Percentiles rank a stretch among this genome's conserved stretches.
These are phyloP conservation scores for Inga leiocalycina DNA, from an alignment of 306 rosid genomes.

Conservation along the genomic window DNA sequence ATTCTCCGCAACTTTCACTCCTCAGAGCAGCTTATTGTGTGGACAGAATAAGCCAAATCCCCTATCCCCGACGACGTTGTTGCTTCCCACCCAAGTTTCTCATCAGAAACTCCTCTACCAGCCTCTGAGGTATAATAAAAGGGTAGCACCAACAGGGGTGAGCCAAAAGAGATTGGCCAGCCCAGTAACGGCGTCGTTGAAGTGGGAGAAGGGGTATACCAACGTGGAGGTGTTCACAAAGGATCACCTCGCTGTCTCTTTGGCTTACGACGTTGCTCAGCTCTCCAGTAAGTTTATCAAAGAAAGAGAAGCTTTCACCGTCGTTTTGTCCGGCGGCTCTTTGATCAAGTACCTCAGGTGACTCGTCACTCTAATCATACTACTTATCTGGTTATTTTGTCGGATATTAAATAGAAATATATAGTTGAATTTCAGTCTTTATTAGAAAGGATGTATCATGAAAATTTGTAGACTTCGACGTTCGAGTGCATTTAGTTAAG, in stretches of 20 bases:
- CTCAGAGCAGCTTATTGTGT: slow-evolving; percentile 20
- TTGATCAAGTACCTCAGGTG: slow-evolving; percentile 47
- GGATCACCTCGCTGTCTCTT: slow-evolving; percentile 54
- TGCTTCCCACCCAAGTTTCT: neutral
- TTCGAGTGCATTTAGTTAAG: neutral
- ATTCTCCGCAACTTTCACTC: slow-evolving; percentile 30
- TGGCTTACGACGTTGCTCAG: slow-evolving; percentile 66
- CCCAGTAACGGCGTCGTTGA: slow-evolving; percentile 34
- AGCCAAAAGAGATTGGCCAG: neutral
- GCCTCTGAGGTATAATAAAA: neutral
- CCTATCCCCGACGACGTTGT: slow-evolving; percentile 13
- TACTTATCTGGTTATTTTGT: neutral
- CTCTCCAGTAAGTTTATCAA: slow-evolving; percentile 52
- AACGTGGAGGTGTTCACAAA: slow-evolving; percentile 56
- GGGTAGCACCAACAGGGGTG: neutral
- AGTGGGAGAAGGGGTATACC: slow-evolving; percentile 37
- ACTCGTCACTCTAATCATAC: neutral
- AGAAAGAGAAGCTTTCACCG: slow-evolving; percentile 62
- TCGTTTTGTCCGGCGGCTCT: slow-evolving; percentile 73
- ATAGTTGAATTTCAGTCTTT: neutral
- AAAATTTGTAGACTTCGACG: neutral
- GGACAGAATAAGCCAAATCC: neutral
- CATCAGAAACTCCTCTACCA: neutral
- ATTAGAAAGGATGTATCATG: too few relatives aligned
- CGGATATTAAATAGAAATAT: neutral